phyloP scores from a whole-genome alignment of 352 stramenopile genomes.

The Phytophthora sp. region DNA sequence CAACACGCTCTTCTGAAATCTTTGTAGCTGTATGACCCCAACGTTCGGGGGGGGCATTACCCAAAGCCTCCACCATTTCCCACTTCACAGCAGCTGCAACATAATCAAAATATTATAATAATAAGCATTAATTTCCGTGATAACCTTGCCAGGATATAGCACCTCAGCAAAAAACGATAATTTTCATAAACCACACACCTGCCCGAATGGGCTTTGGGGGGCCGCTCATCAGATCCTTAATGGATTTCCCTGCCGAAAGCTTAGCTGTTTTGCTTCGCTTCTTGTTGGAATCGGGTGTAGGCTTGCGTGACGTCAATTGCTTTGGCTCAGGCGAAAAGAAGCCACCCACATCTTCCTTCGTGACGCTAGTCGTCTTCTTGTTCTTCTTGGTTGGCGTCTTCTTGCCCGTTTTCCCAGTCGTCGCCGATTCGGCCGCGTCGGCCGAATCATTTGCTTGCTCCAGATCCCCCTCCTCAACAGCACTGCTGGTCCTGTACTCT shows the following conservation, averaged over 20 bases:
- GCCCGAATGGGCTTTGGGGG: constrained; percentile 16
- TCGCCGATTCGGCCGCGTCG: background rate
- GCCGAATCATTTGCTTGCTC: constrained; percentile 11
- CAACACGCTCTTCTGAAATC: constrained; percentile 85
- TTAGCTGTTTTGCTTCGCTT: constrained; percentile 48
- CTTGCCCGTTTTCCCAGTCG: constrained; percentile 11
- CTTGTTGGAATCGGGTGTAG: constrained; percentile 45
- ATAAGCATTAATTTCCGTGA: too few species aligned
- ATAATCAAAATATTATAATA: constrained; percentile 1
- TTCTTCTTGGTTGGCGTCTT: constrained; percentile 44
- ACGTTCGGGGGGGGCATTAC: constrained; percentile 50
- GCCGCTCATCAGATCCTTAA: constrained; percentile 23
- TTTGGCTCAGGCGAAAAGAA: constrained; percentile 64
- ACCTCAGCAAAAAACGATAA: too few species aligned
- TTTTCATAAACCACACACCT: constrained; percentile 29
- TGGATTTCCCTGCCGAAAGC: constrained; percentile 29
- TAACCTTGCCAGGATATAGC: too few species aligned
- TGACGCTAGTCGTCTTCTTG: constrained; percentile 32
- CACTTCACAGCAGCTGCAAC: constrained; percentile 36
- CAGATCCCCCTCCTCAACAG: constrained; percentile 1
- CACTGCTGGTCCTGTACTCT: constrained; percentile 1
- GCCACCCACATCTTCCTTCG: constrained; percentile 20
- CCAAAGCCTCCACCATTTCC: constrained; percentile 49
- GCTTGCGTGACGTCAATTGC: constrained; percentile 30
- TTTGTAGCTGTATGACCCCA: constrained; percentile 93